A percentile compares a stretch with the other conserved stretches of the same genome.
Evolutionary conservation across 2,329 filamentous ascomycete genomes (phyloP).

Genomic region (Penicillium crustosum): DNA sequence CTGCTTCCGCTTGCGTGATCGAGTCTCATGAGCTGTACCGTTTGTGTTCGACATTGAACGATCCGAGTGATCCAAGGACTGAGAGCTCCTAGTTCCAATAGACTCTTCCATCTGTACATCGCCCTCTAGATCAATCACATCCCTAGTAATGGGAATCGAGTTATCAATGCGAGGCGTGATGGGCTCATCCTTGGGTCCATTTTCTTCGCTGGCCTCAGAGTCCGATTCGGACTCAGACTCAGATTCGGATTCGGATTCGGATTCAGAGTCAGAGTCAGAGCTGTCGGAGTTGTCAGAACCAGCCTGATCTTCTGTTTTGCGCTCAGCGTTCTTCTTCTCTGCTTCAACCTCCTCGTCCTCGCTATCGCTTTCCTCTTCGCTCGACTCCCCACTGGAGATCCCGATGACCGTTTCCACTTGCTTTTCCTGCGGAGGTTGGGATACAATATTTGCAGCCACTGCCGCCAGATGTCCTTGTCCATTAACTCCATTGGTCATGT

Average conservation of each 20-base stretch:
- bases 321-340: neutral
- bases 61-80: neutral
- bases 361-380: neutral
- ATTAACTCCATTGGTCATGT: neutral
- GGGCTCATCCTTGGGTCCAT: neutral
- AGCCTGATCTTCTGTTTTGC: neutral
- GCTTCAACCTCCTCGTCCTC: neutral
- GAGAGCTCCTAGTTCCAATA: neutral
- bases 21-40: neutral
- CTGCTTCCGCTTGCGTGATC: constrained; percentile 30
- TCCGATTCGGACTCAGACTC: neutral
- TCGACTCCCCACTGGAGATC: neutral
- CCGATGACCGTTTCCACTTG: neutral
- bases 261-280: neutral
- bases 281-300: neutral
- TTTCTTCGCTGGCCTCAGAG: neutral
- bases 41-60: neutral
- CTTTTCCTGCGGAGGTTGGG: neutral
- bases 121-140: constrained; percentile 10
- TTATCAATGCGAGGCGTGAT: neutral
- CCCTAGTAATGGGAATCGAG: neutral
- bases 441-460: neutral
- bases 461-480: neutral
- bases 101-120: constrained; percentile 20
- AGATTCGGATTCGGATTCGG: neutral